Conservation (phyloP, 164 flowering plant species). For the Pachysandra terminalis region DNA sequence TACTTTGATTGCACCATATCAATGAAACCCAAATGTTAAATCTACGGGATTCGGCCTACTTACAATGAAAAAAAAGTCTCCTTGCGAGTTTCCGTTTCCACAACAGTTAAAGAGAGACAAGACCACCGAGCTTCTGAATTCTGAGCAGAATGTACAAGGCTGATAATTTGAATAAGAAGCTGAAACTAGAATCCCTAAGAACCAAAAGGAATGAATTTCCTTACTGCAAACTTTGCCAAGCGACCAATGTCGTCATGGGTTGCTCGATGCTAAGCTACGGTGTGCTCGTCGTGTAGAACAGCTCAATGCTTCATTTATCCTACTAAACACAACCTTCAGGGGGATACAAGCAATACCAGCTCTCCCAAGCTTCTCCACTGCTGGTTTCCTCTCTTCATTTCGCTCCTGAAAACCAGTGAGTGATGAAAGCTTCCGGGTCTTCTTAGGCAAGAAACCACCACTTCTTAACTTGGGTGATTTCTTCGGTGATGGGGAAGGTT, state of each 20-base stretch:
- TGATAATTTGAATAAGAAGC: conserved; percentile 7
- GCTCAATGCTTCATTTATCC: conserved; percentile 73
- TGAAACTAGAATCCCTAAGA: conserved; percentile 1
- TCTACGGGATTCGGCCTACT: not conserved
- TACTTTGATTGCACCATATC: not conserved
- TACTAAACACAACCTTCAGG: conserved; percentile 73
- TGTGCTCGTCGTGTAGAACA: conserved; percentile 31
- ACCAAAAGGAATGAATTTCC: not conserved
- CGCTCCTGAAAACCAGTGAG: conserved; percentile 35
- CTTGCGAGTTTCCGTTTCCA: conserved; percentile 13
- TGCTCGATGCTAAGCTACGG: conserved; percentile 14
- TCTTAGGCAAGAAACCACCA: conserved; percentile 42
- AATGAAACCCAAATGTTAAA: conserved; percentile 2
- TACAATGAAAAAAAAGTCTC: conserved; percentile 1
- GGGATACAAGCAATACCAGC: conserved; percentile 73
- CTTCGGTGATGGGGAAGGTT: conserved; percentile 17
- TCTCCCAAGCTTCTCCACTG: conserved; percentile 39
- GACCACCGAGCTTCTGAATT: not conserved
- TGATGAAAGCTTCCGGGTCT: conserved; percentile 71
- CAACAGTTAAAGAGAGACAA: conserved; percentile 13
- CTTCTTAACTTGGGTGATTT: conserved; percentile 40
- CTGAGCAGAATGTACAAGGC: conserved; percentile 17
- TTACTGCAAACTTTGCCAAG: not conserved
- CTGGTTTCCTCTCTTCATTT: conserved; percentile 29
- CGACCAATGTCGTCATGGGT: conserved; percentile 7